These are phyloP conservation scores for Aspergillus sp. DNA, from an alignment of 2,329 filamentous ascomycete genomes.

Conservation along the genomic window DNA sequence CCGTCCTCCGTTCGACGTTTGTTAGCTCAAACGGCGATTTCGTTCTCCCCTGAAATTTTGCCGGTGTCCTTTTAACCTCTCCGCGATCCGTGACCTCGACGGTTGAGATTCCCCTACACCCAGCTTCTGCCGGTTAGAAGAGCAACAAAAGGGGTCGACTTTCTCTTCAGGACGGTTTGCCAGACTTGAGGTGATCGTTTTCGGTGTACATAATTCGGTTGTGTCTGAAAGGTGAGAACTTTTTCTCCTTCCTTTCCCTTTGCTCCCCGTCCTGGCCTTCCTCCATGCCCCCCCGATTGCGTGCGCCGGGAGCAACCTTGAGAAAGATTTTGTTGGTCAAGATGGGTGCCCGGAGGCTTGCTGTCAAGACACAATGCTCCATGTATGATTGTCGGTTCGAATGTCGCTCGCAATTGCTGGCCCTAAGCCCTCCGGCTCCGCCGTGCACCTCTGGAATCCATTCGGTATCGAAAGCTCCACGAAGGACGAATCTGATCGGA, in stretches of 20 bases:
- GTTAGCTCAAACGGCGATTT: conserved; percentile 32
- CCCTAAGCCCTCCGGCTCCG: neutral
- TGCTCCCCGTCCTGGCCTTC: neutral
- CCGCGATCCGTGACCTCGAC: conserved; percentile 23
- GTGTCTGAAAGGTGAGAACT: conserved; percentile 19
- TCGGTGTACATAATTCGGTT: conserved; percentile 19
- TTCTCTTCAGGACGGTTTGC: conserved; percentile 14
- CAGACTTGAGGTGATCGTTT: conserved; percentile 13
- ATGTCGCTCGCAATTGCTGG: conserved; percentile 7
- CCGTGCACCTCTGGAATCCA: neutral
- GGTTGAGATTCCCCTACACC: conserved; percentile 24
- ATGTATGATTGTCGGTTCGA: neutral
- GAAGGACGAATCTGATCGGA: neutral
- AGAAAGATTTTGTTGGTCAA: neutral
- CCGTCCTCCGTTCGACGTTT: conserved; percentile 27
- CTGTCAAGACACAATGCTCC: neutral
- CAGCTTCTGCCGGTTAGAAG: conserved; percentile 34
- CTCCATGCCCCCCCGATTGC: neutral
- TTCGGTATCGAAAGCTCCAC: neutral
- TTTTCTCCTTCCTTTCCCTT: conserved; percentile 6
- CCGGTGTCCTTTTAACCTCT: conserved; percentile 17
- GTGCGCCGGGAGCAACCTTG: neutral
- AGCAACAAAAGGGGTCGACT: conserved; percentile 24
- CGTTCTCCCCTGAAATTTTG: conserved; percentile 14
- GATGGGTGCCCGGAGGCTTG: neutral